Evolutionary conservation across 768 basidiomycete genomes (phyloP).

Genomic region (Tylopilus plumbeoviolaceoides): DNA sequence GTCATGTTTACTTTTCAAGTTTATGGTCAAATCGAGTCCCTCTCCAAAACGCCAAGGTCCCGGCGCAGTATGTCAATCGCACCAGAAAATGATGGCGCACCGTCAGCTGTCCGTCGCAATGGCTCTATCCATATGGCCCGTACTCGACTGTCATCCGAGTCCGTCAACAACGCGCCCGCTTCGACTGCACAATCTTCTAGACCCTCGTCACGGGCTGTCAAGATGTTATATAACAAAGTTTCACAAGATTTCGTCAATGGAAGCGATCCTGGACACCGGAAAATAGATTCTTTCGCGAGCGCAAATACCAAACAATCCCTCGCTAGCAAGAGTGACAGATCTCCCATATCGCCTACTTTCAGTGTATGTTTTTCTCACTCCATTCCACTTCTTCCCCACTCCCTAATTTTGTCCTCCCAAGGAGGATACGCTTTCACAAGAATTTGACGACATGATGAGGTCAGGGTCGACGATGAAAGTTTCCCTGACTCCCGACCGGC

Average conservation of each 20-base stretch:
- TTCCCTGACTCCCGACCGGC: slow-evolving; percentile 89
- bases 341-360: slow-evolving; percentile 33
- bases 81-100: slow-evolving; percentile 47
- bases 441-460: slow-evolving; percentile 92
- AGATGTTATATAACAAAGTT: slow-evolving; percentile 48
- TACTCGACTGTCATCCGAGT: slow-evolving; percentile 39
- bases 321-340: slow-evolving; percentile 31
- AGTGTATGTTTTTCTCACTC: slow-evolving; percentile 24
- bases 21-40: slow-evolving; percentile 71
- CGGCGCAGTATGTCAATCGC: slow-evolving; percentile 69
- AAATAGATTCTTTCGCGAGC: slow-evolving; percentile 51
- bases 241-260: slow-evolving; percentile 37
- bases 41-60: slow-evolving; percentile 54
- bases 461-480: slow-evolving; percentile 92
- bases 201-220: slow-evolving; percentile 56
- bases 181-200: slow-evolving; percentile 34
- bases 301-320: slow-evolving; percentile 42
- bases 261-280: slow-evolving; percentile 51
- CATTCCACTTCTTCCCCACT: neutral
- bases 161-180: slow-evolving; percentile 23
- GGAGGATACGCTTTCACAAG: slow-evolving; percentile 59
- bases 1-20: slow-evolving; percentile 39
- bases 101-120: slow-evolving; percentile 37
- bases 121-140: slow-evolving; percentile 22
- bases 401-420: slow-evolving; percentile 24